Base-by-base conservation (phyloP, 805 yeast species). In the Zygotorulaspora sp. region DNA sequence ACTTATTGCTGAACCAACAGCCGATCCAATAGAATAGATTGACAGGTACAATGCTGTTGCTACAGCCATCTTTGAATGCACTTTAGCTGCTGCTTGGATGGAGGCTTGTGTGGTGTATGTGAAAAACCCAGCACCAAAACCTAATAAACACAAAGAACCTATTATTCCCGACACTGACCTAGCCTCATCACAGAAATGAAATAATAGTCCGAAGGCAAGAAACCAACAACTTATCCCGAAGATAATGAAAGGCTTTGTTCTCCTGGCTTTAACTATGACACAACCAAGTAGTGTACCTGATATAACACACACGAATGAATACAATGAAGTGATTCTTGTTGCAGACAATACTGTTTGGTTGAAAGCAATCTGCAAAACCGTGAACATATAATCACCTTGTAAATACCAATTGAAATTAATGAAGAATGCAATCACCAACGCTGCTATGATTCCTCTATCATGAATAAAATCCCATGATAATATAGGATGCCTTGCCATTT, bases 71-170 rank as follows among this genome's bases (percentile, higher is more conserved):
- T 73, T 70, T 51, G 76, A 80, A 59, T 80, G 88, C 5, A 43
- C 32, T 47, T 65, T 71, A 21, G 76, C 70, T 38, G 74, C 67
- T 0, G 84, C 67, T 52, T 76, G 78, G 43, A 77, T 70, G 25
- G 83, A 71, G 5, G 76, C 77, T 53, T 77, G 83, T 5, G 78
- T 68, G 3, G 82, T 70, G 49, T 78, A 79, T n/a, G 85, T 77
- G 66, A 80, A 78, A 58, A 81, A 74, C 10, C 85, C 85, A 26
- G 84, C 83, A 50, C 86, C 88, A 40, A 83, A 70, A 48, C 90
- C 89, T 48, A 79, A 58, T n/a, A 83, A 52, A 53, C 80, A 72
- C 47, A 76, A 67, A 3, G 80, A 74, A 7, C 80, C 88, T 57
- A 81, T 75, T 38, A 81, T 66, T 46, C 87, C 88, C 28, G 67